Evolutionary conservation across 805 yeast genomes (phyloP), one percentile per base, ranked within the genome.

Genomic region (Zygosaccharomyces rouxii): DNA sequence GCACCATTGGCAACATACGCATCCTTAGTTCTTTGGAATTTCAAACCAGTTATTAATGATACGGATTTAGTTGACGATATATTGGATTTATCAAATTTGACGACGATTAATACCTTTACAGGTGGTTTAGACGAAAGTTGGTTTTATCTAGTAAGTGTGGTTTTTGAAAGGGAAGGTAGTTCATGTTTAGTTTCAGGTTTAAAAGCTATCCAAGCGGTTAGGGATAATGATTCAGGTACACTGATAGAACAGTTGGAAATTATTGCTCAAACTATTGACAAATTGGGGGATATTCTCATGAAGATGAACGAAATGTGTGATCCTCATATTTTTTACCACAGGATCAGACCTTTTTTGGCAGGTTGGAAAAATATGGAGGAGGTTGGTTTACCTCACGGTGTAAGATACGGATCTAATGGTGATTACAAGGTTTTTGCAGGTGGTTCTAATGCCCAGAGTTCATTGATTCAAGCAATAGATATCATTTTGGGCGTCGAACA

Each of bases 311-410:
- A 90, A 56, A 85, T 85, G 85, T 88, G 97, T 67, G 96, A 89
- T 62, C 97, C 98, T 2, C 95, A 89, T 63, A 83, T 86, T 3
- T 90, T 92, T 64, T 90, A 87, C 67, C 86, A 78, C 71, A 78
- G 92, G 51, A 77, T 90, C 40, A 76, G 98, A 60, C 97, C 97
- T 0, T 90, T 78, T 58, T 71, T 92, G 54, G 96, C 97, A 0
- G 98, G 97, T 2, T 92, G 97, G 95, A 83, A 82, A 62, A 87
- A 87, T 60, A 90, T 92, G 97, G 80, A 78, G 22, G 88, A 80
- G 48, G 89, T 84, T 1, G 97, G 97, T 0, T 73, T 90, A 49
- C 81, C 82, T 11, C 67, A 81, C 50, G 98, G 97, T 1, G 83
- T 90, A 1, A 71, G 74, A 42, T 90, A 90, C 62, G 95, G 95